Base-by-base conservation (phyloP, 345 rosid genomes). In the Salix suchowensis region DNA sequence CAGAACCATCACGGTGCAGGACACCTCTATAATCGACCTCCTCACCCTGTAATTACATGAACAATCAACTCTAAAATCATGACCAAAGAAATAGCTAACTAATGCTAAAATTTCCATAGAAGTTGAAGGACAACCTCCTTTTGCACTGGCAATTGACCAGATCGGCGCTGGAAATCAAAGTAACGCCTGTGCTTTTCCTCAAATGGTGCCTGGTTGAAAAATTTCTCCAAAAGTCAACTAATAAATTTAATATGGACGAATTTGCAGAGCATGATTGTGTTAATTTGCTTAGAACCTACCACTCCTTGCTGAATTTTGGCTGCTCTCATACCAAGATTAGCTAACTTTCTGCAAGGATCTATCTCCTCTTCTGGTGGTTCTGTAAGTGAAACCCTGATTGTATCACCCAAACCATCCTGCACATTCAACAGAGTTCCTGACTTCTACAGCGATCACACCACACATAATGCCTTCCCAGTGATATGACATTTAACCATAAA, bases 401-500 rank as follows among this genome's bases (percentile, higher is more conserved):
- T 96, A 87, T 96, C 99, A 80, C 98, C 99, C 74, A 96, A 88
- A 64, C 99, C 99, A 86, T 96, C 99, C 98, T 96, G 87, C 76
- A 85, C 37, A 71, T 48, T 18, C 73, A 82, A 73, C 48, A 65
- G 18, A 64, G 67, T 58, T 68, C 18, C 73, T 70, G 40, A 69
- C 46, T 77, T 68, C 50, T 26, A 54, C 62, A 18, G 37, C 62
- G 34, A 42, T 70, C 46, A 67, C 44, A 23, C 52, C 37, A 40
- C 16, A 66, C 40, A 14, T 69, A 46, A 69, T 60, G 46, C 28
- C 8, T 60, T 61, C 66, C 42, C 42, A 7, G 6, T 74, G 44
- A 19, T 46, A 46, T 66, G 15, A 46, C 36, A 58, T 21, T 44
- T 70, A 40, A 62, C n/a, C 23, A 70, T 23, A n/a, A 64, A 54